Evolutionary conservation across 2,329 filamentous ascomycete genomes (phyloP).

Genomic region (Orbilia blumenaviensis): DNA sequence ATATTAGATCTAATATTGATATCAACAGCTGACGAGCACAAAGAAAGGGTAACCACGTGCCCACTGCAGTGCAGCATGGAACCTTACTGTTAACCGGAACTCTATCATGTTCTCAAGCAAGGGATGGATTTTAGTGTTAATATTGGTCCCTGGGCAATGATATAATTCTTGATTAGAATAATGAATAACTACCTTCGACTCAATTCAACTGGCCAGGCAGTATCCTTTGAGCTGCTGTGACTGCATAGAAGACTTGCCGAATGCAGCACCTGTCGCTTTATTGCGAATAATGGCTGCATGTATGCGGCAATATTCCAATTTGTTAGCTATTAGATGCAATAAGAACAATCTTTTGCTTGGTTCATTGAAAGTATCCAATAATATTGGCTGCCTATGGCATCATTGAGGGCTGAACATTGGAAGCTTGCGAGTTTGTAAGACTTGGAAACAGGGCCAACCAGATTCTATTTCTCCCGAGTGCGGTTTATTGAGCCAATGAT

Average conservation of each 20-base stretch:
- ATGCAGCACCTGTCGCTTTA: too few species aligned
- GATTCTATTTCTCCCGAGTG: not conserved
- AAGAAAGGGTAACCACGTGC: not conserved
- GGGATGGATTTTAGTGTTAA: not conserved
- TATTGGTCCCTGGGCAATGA: not conserved
- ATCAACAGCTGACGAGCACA: not conserved
- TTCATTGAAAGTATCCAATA: not conserved
- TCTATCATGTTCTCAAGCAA: not conserved
- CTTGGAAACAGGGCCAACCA: not conserved
- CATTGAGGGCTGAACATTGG: not conserved
- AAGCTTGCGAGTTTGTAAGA: not conserved
- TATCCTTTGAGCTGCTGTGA: too few species aligned
- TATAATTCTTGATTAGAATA: too few species aligned
- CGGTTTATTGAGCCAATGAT: not conserved
- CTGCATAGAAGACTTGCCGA: too few species aligned
- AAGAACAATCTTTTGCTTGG: not conserved
- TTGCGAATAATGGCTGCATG: not conserved
- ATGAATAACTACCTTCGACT: too few species aligned
- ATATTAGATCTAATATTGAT: not conserved
- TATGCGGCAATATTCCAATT: not conserved
- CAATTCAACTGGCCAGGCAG: too few species aligned
- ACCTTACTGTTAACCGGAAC: not conserved
- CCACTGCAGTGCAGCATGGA: not conserved
- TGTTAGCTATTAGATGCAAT: not conserved
- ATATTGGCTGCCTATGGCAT: not conserved